Evolutionary conservation across 2,329 filamentous ascomycete genomes (phyloP), one percentile per base, ranked within the genome.

Genomic region (Colletotrichum sidae): DNA sequence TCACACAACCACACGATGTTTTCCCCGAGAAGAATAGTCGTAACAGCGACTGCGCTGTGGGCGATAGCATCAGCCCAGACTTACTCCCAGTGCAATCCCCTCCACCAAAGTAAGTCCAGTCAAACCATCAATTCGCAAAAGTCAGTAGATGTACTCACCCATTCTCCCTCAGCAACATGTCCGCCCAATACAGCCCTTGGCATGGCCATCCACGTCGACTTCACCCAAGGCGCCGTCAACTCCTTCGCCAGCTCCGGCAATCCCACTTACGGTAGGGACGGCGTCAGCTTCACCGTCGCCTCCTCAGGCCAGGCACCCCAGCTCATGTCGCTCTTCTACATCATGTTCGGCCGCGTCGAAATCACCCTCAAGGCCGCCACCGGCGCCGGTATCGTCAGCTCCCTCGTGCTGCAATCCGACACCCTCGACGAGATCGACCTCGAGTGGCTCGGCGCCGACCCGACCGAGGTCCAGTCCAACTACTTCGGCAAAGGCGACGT

Each of bases 281-380:
- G 96, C 65, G 94, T 87, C 34, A 87, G 87, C 13, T 96, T 99
- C 76, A 94, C 92, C 34, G 90, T 99, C 56, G 79, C 88, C 56
- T 82, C 89, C 73, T 84, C 89, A 55, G 94, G 95, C 62, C 93
- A 99, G 75, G 88, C 93, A 3, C 96, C 96, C 0, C 91, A 95
- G 76, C 87, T 99, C 67, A 86, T 86, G 69, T 97, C 94, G 67
- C 88, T 96, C 73, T 98, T 97, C 87, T 98, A 97, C 84, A 97
- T 99, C 81, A 98, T 99, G 96, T 99, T 97, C 77, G 96, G 96
- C 70, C 92, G 90, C 69, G 92, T 97, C 74, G 92, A 97, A 70
- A 88, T 94, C 70, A 90, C 88, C 38, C 86, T 97, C 82, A 94
- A 95, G 79, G 89, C 93, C 34, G 94, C 96, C 9, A 90, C 94